Conservation (phyloP, 2,329 filamentous ascomycete species). For the Emmonsia crescens region DNA sequence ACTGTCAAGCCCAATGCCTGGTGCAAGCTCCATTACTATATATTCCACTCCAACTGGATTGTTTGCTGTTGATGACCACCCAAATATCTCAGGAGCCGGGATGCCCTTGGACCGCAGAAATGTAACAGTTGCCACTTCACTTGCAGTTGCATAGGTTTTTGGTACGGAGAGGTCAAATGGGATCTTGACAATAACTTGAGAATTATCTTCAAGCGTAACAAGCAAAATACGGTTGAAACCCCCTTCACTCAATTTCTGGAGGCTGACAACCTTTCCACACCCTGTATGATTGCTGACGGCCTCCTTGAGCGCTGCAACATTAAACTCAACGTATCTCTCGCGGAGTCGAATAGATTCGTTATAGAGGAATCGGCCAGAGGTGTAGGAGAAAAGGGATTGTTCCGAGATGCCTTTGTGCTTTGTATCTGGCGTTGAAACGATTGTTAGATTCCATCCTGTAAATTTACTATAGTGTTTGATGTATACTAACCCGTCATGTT, state of each 20-base stretch:
- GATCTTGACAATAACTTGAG: conserved; percentile 17
- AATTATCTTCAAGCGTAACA: conserved; percentile 12
- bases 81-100: conserved; percentile 26
- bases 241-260: conserved; percentile 16
- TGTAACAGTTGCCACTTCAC: conserved; percentile 26
- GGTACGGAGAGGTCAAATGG: conserved; percentile 15
- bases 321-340: conserved; percentile 5
- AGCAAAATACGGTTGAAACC: conserved; percentile 17
- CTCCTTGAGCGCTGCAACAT: conserved; percentile 8
- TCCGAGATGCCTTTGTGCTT: too few species aligned
- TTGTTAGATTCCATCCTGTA: too few species aligned
- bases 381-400: conserved; percentile 5
- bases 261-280: conserved; percentile 6
- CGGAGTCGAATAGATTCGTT: conserved; percentile 1
- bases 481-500: too few species aligned
- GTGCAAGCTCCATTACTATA: conserved; percentile 29
- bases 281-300: conserved; percentile 6
- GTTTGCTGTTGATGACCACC: conserved; percentile 22
- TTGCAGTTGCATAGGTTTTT: conserved; percentile 17
- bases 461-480: too few species aligned
- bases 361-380: conserved; percentile 5
- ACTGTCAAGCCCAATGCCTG: conserved; percentile 21
- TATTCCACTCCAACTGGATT: conserved; percentile 31
- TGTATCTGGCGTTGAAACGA: too few species aligned
- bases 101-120: conserved; percentile 21